Evolutionary conservation across 2,329 filamentous ascomycete species (phyloP).

Genomic region (Phialocephala subalpina): DNA sequence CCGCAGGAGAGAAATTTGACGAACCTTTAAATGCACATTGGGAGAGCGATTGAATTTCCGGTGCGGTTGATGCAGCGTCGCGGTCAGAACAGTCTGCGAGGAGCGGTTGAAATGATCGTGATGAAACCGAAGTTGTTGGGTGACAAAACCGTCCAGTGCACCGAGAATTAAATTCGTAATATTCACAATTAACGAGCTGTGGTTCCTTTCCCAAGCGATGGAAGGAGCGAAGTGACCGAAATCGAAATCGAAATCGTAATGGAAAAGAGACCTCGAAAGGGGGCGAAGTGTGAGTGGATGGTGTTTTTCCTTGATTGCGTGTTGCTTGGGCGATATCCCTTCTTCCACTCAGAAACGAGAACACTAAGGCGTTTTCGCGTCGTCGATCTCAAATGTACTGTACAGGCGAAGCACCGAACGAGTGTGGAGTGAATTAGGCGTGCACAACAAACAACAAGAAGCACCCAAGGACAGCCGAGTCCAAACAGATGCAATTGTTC

Average conservation of each 20-base stretch:
- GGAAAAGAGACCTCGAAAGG: background rate
- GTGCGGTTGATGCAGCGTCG: slow-evolving; percentile 15
- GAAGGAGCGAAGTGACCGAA: slow-evolving; percentile 14
- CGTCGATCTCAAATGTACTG: slow-evolving; percentile 16
- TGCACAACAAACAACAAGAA: slow-evolving; percentile 19
- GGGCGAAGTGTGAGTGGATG: slow-evolving; percentile 7
- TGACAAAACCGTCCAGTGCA: slow-evolving; percentile 20
- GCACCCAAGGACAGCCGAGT: slow-evolving; percentile 18
- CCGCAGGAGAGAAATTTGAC: slow-evolving; percentile 23
- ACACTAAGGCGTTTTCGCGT: slow-evolving; percentile 29
- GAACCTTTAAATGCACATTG: slow-evolving; percentile 43
- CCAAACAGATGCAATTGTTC: slow-evolving; percentile 8
- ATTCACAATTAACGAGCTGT: slow-evolving; percentile 25
- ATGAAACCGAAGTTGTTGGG: slow-evolving; percentile 16
- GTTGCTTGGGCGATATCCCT: slow-evolving; percentile 40
- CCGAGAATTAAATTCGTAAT: slow-evolving; percentile 19
- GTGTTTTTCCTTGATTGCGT: slow-evolving; percentile 29
- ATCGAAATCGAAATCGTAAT: background rate
- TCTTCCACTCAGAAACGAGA: slow-evolving; percentile 33
- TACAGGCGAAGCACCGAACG: slow-evolving; percentile 22
- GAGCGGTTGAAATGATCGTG: slow-evolving; percentile 13
- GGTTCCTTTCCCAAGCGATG: slow-evolving; percentile 9
- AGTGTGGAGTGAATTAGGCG: slow-evolving; percentile 21
- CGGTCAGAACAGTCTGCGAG: slow-evolving; percentile 7
- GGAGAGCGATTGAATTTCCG: slow-evolving; percentile 32